Percentiles rank a stretch among this genome's conserved stretches.
phyloP scores from a whole-genome alignment of 768 basidiomycete species.

The Mycena floridula region DNA sequence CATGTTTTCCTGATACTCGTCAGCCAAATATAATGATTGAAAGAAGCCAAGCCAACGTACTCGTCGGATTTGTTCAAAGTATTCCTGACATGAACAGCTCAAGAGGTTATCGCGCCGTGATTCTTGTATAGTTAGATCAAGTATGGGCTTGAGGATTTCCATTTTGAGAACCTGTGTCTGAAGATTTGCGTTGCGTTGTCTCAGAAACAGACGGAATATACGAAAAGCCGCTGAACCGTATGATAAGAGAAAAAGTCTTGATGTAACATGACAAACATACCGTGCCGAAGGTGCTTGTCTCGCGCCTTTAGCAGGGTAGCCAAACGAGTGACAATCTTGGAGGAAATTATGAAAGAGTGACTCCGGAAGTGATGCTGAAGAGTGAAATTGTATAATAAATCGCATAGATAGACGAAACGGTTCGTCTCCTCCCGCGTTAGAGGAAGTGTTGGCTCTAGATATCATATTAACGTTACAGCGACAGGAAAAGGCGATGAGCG shows the following conservation, averaged over 20 bases:
- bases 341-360: conserved; percentile 84
- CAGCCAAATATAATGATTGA: not conserved
- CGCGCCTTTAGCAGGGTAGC: conserved; percentile 72
- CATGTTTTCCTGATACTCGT: conserved; percentile 66
- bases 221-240: conserved; percentile 72
- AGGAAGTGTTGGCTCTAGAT: conserved; percentile 42
- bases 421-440: conserved; percentile 73
- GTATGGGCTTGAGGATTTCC: conserved; percentile 76
- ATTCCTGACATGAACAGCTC: conserved; percentile 92
- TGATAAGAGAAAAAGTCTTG: conserved; percentile 10
- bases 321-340: conserved; percentile 66
- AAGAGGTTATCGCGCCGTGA: conserved; percentile 86
- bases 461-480: conserved; percentile 1
- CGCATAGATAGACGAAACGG: conserved; percentile 85
- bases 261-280: conserved; percentile 38
- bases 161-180: conserved; percentile 75
- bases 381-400: conserved; percentile 84
- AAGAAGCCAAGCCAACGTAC: conserved; percentile 37
- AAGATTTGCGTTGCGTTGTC: conserved; percentile 74
- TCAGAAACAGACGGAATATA: conserved; percentile 82
- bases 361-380: conserved; percentile 88
- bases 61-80: conserved; percentile 86
- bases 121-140: conserved; percentile 80
- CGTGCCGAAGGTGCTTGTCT: conserved; percentile 90
- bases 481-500: conserved; percentile 5